These are phyloP conservation scores for Raphanus sativus DNA, from an alignment of 345 rosid species.

Conservation along the genomic window DNA sequence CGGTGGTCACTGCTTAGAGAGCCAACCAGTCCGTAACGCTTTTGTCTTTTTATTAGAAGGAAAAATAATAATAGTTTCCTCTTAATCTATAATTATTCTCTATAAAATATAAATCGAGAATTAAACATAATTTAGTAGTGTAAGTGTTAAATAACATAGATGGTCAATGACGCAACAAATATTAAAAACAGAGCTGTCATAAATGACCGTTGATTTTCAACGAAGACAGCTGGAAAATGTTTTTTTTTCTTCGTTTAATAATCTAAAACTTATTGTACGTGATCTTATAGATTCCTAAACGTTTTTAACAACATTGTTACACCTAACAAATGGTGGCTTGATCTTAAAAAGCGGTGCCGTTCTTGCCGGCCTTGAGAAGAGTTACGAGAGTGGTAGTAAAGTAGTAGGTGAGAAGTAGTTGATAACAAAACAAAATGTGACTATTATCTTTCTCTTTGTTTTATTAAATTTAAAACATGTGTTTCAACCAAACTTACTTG, in stretches of 20 bases:
- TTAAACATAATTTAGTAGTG: neutral
- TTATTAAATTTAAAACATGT: neutral
- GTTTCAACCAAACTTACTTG: neutral
- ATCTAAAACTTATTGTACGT: neutral
- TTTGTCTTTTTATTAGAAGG: neutral
- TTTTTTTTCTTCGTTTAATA: neutral
- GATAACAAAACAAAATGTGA: slow-evolving; percentile 2
- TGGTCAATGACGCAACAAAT: slow-evolving; percentile 20
- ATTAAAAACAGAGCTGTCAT: neutral
- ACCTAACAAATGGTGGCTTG: neutral
- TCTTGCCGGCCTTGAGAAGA: neutral
- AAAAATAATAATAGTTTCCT: neutral
- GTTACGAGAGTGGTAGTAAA: neutral
- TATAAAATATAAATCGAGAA: neutral
- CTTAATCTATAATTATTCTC: slow-evolving; percentile 5
- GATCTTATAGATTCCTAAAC: neutral
- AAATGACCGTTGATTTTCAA: slow-evolving; percentile 11
- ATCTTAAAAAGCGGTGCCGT: neutral
- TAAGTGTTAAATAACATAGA: neutral
- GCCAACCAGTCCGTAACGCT: neutral
- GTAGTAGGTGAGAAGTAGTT: slow-evolving; percentile 9
- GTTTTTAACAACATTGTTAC: neutral
- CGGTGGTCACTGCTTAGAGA: slow-evolving; percentile 5
- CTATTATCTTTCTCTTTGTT: neutral
- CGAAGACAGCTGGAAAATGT: neutral